These are phyloP conservation scores for Penicillium chermesinum DNA, from an alignment of 495 filamentous ascomycete genomes.

Conservation along the genomic window DNA sequence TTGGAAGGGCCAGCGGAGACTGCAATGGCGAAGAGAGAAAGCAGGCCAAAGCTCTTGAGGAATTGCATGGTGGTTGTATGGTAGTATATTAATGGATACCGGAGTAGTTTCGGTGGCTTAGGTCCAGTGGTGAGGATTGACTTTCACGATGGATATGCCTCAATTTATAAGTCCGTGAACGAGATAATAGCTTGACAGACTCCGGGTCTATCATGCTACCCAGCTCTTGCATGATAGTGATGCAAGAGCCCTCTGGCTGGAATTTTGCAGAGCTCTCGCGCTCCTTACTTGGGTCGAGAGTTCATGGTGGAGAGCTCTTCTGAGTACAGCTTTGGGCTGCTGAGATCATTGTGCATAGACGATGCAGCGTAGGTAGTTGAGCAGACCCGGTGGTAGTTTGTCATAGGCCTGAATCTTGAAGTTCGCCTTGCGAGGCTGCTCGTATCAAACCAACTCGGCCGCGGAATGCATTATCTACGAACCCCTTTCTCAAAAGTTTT, in stretches of 20 bases:
- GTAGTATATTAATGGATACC: background rate
- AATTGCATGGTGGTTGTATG: constrained; percentile 16
- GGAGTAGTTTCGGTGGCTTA: background rate
- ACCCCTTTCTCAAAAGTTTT: too few species aligned
- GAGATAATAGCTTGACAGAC: too few species aligned
- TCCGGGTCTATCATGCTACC: too few species aligned
- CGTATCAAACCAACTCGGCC: too few species aligned
- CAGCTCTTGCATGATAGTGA: background rate
- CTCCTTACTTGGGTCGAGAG: constrained; percentile 5
- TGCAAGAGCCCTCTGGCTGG: background rate
- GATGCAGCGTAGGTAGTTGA: background rate
- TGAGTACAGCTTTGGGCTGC: background rate
- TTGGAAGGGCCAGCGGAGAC: constrained; percentile 16
- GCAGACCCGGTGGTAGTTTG: background rate
- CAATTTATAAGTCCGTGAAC: too few species aligned
- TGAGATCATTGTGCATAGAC: constrained; percentile 10
- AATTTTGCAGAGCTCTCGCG: background rate
- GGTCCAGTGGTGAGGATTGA: too few species aligned
- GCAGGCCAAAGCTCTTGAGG: constrained; percentile 14
- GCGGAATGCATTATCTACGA: too few species aligned
- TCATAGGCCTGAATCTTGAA: too few species aligned
- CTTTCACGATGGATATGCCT: too few species aligned
- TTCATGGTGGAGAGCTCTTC: background rate
- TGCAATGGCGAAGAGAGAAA: constrained; percentile 12
- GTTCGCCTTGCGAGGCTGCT: too few species aligned